Evolutionary conservation across 106 monocot genomes (phyloP).

Genomic region (Gastrodia elata): DNA sequence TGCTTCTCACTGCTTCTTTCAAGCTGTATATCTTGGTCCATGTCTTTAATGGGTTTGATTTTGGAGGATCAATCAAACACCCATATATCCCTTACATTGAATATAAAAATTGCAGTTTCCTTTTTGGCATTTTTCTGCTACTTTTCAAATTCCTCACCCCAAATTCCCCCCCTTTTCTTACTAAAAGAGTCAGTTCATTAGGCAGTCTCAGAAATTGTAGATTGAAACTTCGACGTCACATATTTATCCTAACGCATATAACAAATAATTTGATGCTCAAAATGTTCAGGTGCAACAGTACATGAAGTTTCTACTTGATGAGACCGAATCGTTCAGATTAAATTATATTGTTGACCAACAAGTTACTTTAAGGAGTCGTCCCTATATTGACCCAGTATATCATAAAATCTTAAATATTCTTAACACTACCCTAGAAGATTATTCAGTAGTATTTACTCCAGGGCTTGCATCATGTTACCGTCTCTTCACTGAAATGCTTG

Average conservation of each 20-base stretch:
- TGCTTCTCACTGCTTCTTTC: too few relatives aligned
- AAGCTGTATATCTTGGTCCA: too few relatives aligned
- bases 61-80: too few relatives aligned
- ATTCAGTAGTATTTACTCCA: constrained; percentile 22
- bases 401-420: constrained; percentile 20
- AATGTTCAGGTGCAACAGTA: constrained; percentile 19
- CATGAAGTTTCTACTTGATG: constrained; percentile 19
- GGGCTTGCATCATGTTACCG: constrained; percentile 17
- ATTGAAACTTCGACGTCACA: not conserved
- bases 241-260: not conserved
- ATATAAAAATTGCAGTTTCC: too few relatives aligned
- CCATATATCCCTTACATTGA: too few relatives aligned
- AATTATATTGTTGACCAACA: constrained; percentile 1
- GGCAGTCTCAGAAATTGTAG: not conserved
- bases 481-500: constrained; percentile 20
- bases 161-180: too few relatives aligned
- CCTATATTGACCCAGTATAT: not conserved
- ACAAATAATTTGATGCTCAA: not conserved
- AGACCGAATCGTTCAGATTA: constrained; percentile 4
- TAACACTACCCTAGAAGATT: constrained; percentile 19
- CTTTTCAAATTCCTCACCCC: too few relatives aligned
- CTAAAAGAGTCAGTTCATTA: not conserved
- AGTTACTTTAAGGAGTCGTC: not conserved
- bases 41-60: too few relatives aligned
- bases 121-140: too few relatives aligned